Evolutionary conservation across 2,329 filamentous ascomycete species (phyloP), one percentile per base, ranked within the genome.

Genomic region (Periconia digitata): DNA sequence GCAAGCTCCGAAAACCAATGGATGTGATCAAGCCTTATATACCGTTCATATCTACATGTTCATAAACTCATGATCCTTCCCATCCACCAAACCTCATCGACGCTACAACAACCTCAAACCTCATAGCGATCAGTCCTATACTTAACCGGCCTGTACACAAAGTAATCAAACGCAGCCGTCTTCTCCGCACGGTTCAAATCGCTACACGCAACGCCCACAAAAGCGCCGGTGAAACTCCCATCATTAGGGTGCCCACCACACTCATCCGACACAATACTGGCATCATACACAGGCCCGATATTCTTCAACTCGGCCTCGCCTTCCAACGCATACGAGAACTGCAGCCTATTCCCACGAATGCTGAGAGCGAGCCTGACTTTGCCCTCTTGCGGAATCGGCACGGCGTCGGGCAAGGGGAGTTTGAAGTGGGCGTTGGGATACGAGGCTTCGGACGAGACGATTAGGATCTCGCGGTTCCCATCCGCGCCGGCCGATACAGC

Each of bases 181-280:
- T 49, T 53, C 41, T 54, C 62, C 16, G 55, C 53, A 13, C 63
- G 66, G 49, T 70, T 64, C 21, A 68, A 17, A 49, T 70, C 67
- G 42, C 60, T 65, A n/a, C 59, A 61, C 12, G 67, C 67, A 29
- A 70, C 40, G 22, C 67, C 67, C 8, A 69, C 66, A 52, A 70
- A 70, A 2, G 83, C 80, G 0, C 83, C 83, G 0, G 83, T 85
- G 53, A 85, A 86, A 62, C 83, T 85, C 1, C 83, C 83, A 53
- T 85, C 81, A 2, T 72, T 76, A 51, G 79, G 76, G 51, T 85
- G 82, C 0, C 82, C 83, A 8, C 83, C 83, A 48, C 83, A 85
- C 68, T 86, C 83, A 56, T 86, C 83, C 10, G 77, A 81, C 7
- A 85, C 50, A 13, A 85, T 79, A 6, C 79, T 81, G 0, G 82